Evolutionary conservation across 2,329 filamentous ascomycete species (phyloP), one percentile per base, ranked within the genome.

Genomic region (Paecilomyces sp.): DNA sequence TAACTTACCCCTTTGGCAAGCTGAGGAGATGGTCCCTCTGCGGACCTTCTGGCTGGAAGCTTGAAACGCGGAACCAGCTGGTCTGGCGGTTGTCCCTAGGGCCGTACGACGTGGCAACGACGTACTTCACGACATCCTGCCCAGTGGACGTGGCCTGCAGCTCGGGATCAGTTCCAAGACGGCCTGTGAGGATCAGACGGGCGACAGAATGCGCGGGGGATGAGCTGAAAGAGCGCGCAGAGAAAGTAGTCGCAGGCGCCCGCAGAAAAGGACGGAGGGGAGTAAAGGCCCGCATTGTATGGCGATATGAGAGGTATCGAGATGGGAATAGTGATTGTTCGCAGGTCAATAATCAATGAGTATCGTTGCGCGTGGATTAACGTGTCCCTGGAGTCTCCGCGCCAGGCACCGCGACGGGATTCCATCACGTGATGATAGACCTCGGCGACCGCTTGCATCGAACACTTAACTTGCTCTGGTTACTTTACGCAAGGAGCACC

Each of bases 181-280:
- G 89, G 71, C 94, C 94, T 67, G 97, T 83, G 75, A 99, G 81
- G 70, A 87, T 89, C 80, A 99, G 89, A 76, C 88, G 89, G 67
- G 94, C 90, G 66, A 94, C 71, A 63, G 85, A 83, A 65, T 79
- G 78, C 52, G 80, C 68, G 56, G 84, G 76, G 50, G 86, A 79
- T 67, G 87, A 86, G 79, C 86, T 91, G 84, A 97, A 96, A 71
- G 87, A 78, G 77, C 91, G 91, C 67, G 82, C 72, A 63, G 78
- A 68, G 60, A 70, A 64, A 63, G 77, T 64, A 60, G 74, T 63
- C 63, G 68, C 66, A 64, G 77, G 71, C 74, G 77, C 72, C 80
- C 77, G 71, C 77, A 77, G 72, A 77, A 74, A 68, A 67, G 76
- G 77, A 77, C 77, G 76, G 67, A 76, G 80, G 75, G 76, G 81